These are phyloP conservation scores for Lepiota brunneoincarnata DNA, from an alignment of 768 basidiomycete genomes.

Conservation along the genomic window DNA sequence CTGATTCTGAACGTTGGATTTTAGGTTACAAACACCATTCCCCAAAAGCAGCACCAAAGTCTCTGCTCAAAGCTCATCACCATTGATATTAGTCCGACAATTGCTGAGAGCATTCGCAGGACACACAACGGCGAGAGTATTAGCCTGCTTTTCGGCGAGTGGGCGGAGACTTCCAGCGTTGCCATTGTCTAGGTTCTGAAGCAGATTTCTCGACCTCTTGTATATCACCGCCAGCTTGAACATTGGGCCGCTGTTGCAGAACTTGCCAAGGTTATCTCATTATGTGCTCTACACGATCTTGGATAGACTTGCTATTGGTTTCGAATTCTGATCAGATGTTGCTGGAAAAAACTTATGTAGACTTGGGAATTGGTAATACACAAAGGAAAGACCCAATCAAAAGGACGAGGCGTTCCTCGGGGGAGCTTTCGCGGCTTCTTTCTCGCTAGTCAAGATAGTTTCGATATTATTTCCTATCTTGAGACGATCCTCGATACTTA, in stretches of 20 bases:
- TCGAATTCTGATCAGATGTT: not conserved
- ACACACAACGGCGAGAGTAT: constrained; percentile 95
- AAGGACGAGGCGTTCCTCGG: constrained; percentile 20
- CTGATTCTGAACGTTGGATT: constrained; percentile 6
- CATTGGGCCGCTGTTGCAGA: not conserved
- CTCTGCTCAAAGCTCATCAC: constrained; percentile 76
- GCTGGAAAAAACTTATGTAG: not conserved
- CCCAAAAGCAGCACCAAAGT: constrained; percentile 67
- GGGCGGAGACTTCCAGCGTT: constrained; percentile 53
- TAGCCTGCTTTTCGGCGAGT: constrained; percentile 83
- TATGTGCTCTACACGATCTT: not conserved
- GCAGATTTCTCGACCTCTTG: not conserved
- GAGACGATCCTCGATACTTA: constrained; percentile 59
- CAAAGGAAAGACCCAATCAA: not conserved
- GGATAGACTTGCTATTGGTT: not conserved
- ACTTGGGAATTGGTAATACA: not conserved
- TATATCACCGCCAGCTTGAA: constrained; percentile 2
- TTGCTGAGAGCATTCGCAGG: constrained; percentile 94
- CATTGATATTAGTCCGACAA: constrained; percentile 87
- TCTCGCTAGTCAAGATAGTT: constrained; percentile 52
- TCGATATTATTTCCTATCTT: constrained; percentile 63
- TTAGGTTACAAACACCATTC: constrained; percentile 94
- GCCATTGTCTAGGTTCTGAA: constrained; percentile 27
- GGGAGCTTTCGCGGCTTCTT: constrained; percentile 69
- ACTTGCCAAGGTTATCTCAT: not conserved